Conservation (phyloP, 2,329 filamentous ascomycete genomes). For the Colletotrichum coccodes region DNA sequence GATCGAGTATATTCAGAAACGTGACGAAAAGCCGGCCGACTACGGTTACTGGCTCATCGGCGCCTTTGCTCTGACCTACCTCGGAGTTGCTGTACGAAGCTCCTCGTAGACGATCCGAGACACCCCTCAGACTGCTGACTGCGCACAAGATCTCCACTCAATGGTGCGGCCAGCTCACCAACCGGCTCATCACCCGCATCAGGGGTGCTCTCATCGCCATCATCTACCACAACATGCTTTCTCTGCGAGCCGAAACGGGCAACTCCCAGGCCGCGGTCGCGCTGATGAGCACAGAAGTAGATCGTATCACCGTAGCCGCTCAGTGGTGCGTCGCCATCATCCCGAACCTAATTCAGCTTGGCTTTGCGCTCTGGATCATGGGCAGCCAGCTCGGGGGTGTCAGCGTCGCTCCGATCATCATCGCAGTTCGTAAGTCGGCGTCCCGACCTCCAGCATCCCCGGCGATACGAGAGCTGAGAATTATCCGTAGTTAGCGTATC, state of each 20-base stretch:
- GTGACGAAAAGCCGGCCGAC: slow-evolving; percentile 18
- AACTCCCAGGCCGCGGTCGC: slow-evolving; percentile 36
- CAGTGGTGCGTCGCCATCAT: slow-evolving; percentile 35
- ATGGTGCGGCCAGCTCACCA: slow-evolving; percentile 34
- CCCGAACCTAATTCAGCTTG: slow-evolving; percentile 34
- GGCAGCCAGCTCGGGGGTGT: slow-evolving; percentile 49
- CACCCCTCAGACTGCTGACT: neutral
- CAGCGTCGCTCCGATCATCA: slow-evolving; percentile 51
- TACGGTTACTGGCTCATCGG: slow-evolving; percentile 51
- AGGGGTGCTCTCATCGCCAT: slow-evolving; percentile 40
- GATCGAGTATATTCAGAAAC: slow-evolving; percentile 11
- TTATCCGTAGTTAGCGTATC: neutral
- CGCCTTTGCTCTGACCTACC: slow-evolving; percentile 50
- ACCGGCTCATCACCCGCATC: slow-evolving; percentile 37
- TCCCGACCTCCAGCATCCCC: neutral
- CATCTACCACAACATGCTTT: slow-evolving; percentile 39
- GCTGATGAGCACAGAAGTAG: slow-evolving; percentile 42
- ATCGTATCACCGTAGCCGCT: slow-evolving; percentile 38
- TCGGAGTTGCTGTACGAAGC: slow-evolving; percentile 46
- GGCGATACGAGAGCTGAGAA: too few species aligned
- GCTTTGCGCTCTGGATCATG: slow-evolving; percentile 40
- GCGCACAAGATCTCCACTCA: slow-evolving; percentile 7
- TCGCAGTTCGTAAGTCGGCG: slow-evolving; percentile 40
- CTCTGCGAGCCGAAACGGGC: slow-evolving; percentile 26
- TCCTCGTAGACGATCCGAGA: fast-evolving